Evolutionary conservation across 75 land plant genomes (phyloP).

Genomic region (Pinus tabuliformis): DNA sequence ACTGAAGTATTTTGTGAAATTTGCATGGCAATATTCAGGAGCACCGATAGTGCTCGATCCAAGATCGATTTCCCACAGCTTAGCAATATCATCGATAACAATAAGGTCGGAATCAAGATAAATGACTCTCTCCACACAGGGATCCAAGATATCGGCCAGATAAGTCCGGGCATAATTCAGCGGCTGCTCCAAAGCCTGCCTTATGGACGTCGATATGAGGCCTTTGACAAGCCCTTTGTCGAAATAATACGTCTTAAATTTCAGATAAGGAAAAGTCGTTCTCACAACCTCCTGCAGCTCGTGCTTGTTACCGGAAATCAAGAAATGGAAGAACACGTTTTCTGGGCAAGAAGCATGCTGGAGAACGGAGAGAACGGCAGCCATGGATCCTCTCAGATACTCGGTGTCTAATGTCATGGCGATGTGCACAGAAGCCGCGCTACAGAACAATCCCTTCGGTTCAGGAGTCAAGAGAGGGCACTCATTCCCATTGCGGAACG

Average conservation of each 20-base stretch:
- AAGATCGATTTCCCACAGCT: conserved; percentile 54
- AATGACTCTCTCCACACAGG: conserved; percentile 45
- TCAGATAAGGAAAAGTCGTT: conserved; percentile 40
- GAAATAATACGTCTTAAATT: conserved; percentile 42
- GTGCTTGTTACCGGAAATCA: conserved; percentile 22
- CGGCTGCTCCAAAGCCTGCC: conserved; percentile 47
- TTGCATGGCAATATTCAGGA: conserved; percentile 79
- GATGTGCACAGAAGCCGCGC: conserved; percentile 48
- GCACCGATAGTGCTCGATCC: conserved; percentile 51
- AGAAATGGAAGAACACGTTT: conserved; percentile 49
- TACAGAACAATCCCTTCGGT: conserved; percentile 1
- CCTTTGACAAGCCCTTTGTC: conserved; percentile 24
- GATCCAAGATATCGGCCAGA: conserved; percentile 34
- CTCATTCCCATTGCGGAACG: neutral
- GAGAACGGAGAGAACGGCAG: conserved; percentile 54
- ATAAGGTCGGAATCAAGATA: conserved; percentile 61
- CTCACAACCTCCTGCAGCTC: conserved; percentile 33
- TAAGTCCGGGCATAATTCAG: conserved; percentile 56
- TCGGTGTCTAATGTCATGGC: conserved; percentile 69
- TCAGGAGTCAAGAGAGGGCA: neutral
- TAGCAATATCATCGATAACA: conserved; percentile 50
- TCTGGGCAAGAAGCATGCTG: conserved; percentile 47
- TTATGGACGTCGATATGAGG: conserved; percentile 40
- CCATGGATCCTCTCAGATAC: conserved; percentile 63
- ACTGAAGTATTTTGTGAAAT: conserved; percentile 49